A percentile compares a stretch with the other conserved stretches of the same genome.
Conservation (phyloP, 495 filamentous ascomycete genomes). For the Neurospora pannonica region DNA sequence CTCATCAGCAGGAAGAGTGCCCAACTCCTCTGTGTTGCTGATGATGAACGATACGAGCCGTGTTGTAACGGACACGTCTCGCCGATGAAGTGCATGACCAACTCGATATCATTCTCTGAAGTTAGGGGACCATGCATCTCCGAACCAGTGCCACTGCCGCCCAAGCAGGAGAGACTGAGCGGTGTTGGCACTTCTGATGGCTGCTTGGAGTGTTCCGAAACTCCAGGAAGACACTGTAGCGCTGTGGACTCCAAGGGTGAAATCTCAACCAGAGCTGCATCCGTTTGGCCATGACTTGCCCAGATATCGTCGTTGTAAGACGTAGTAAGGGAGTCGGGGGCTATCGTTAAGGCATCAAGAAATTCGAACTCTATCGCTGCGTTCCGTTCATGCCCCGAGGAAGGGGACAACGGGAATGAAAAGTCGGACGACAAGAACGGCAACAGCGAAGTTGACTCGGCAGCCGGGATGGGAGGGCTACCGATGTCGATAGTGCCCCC, state of each 20-base stretch:
- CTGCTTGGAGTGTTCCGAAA: not conserved
- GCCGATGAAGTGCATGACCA: slow-evolving; percentile 2
- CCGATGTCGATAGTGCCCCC: not conserved
- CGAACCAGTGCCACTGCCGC: not conserved
- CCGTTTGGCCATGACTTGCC: not conserved
- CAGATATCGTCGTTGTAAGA: not conserved
- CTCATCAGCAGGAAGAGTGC: not conserved
- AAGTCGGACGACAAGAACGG: not conserved
- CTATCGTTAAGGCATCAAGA: not conserved
- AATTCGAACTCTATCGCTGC: not conserved
- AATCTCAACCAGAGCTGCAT: not conserved
- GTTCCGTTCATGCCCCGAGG: not conserved
- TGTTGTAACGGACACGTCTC: not conserved
- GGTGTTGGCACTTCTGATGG: not conserved
- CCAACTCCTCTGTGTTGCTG: not conserved
- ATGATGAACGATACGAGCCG: not conserved
- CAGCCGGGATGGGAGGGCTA: not conserved
- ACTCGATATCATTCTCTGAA: slow-evolving; percentile 1
- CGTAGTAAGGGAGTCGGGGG: not conserved
- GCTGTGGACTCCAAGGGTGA: not conserved
- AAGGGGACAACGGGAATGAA: not conserved
- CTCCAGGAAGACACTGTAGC: not conserved
- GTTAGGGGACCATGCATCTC: not conserved
- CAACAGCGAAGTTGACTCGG: not conserved
- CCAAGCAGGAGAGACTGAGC: not conserved